Percentiles rank a stretch among this genome's conserved stretches.
phyloP scores from a whole-genome alignment of 768 basidiomycete genomes.

The Cystofilobasidium macerans region DNA sequence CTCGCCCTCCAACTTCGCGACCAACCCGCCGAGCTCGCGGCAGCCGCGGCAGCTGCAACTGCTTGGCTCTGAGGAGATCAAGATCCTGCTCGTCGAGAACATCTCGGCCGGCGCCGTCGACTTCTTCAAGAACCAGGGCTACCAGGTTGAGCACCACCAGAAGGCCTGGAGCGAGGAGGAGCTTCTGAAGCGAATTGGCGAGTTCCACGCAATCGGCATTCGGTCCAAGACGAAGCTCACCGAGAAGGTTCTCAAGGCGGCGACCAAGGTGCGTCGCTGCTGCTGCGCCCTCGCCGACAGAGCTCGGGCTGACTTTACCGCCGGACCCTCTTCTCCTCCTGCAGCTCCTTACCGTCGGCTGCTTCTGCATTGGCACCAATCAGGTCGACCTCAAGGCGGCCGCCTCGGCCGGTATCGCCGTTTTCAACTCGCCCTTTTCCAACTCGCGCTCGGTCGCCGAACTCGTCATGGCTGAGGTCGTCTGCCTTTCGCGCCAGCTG shows the following conservation, averaged over 20 bases:
- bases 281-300: neutral
- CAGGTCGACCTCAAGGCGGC: constrained; percentile 85
- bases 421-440: constrained; percentile 92
- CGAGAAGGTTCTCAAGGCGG: constrained; percentile 71
- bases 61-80: constrained; percentile 56
- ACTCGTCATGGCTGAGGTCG: constrained; percentile 85
- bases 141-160: constrained; percentile 76
- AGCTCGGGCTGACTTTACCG: neutral
- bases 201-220: constrained; percentile 91
- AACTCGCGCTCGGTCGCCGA: constrained; percentile 99
- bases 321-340: neutral
- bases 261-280: constrained; percentile 54
- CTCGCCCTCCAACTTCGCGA: constrained; percentile 21
- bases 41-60: constrained; percentile 27
- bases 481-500: constrained; percentile 87
- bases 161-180: constrained; percentile 87
- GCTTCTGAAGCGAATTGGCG: constrained; percentile 61
- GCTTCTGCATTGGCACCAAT: constrained; percentile 99
- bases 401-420: constrained; percentile 78
- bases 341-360: constrained; percentile 89
- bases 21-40: constrained; percentile 21
- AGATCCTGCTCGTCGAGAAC: constrained; percentile 82
- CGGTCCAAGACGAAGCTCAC: constrained; percentile 97
- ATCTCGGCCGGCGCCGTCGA: constrained; percentile 82
- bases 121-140: constrained; percentile 69